phyloP scores from a whole-genome alignment of 2,329 filamentous ascomycete genomes.

The Ophiocordyceps camponoti-floridani region DNA sequence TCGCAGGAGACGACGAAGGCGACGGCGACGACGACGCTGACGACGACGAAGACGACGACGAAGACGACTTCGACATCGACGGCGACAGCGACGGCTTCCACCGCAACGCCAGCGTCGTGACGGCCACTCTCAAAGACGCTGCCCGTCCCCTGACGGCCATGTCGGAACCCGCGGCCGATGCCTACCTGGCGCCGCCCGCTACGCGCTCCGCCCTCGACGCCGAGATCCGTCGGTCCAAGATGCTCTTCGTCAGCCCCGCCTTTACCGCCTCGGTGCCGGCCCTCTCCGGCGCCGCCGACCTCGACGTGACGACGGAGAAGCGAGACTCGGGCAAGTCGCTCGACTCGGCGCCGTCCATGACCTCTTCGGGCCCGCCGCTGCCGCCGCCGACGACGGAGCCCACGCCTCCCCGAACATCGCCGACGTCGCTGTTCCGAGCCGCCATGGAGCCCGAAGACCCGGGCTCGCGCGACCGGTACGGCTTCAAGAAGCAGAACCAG shows the following conservation, averaged over 20 bases:
- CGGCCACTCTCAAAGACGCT: neutral
- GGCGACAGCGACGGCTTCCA: neutral
- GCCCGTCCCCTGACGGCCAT: conserved; percentile 3
- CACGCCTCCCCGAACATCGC: neutral
- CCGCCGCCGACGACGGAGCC: conserved; percentile 3
- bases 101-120: neutral
- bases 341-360: conserved; percentile 12
- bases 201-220: conserved; percentile 15
- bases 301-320: conserved; percentile 17
- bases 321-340: conserved; percentile 34
- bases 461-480: conserved; percentile 58
- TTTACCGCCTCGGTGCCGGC: conserved; percentile 21
- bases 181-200: conserved; percentile 2
- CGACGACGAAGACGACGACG: conserved; percentile 1
- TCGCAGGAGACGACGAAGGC: conserved; percentile 7
- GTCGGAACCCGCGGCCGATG: conserved; percentile 1
- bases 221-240: conserved; percentile 20
- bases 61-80: no score
- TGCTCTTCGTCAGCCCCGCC: conserved; percentile 20
- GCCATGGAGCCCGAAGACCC: conserved; percentile 27
- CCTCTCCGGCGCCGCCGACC: conserved; percentile 13
- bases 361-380: conserved; percentile 2
- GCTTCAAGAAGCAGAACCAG: conserved; percentile 77
- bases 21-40: conserved; percentile 2
- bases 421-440: conserved; percentile 1